Percentiles rank a stretch among this genome's conserved stretches.
Evolutionary conservation across 164 flowering plant species (phyloP).

Genomic region (Echeveria elegans): DNA sequence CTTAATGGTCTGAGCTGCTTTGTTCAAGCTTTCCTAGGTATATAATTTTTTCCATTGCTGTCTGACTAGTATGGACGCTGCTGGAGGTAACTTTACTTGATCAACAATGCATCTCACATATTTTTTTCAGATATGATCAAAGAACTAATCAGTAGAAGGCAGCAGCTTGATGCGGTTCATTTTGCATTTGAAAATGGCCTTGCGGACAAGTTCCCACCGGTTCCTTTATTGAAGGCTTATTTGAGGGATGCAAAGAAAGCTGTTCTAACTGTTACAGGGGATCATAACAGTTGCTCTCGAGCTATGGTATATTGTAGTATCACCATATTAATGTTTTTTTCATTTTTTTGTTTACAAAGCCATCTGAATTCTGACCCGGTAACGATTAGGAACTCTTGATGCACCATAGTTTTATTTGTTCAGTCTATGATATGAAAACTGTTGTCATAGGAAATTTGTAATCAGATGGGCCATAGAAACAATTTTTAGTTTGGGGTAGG

Average conservation of each 20-base stretch:
- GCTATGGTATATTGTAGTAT: constrained; percentile 38
- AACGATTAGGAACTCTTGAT: neutral
- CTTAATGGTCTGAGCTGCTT: neutral
- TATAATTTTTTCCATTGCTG: neutral
- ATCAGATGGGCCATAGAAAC: neutral
- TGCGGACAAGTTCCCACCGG: constrained; percentile 79
- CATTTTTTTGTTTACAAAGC: neutral
- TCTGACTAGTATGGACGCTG: neutral
- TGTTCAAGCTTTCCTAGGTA: neutral
- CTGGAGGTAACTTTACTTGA: neutral
- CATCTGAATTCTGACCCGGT: neutral
- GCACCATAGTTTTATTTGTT: neutral
- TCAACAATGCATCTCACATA: neutral
- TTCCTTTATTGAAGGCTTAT: constrained; percentile 71
- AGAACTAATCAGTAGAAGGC: constrained; percentile 83
- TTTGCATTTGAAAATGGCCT: constrained; percentile 86
- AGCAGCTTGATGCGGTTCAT: constrained; percentile 98
- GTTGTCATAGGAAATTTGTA: neutral
- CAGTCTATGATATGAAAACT: neutral
- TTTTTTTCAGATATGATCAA: constrained; percentile 68
- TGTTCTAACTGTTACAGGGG: constrained; percentile 43
- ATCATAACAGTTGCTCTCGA: constrained; percentile 61
- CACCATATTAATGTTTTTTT: too few relatives aligned
- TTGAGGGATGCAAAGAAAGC: constrained; percentile 36
- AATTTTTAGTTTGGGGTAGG: too few relatives aligned